These are phyloP conservation scores for Coccomyxa sp. DNA, from an alignment of 139 green algal genomes.

Conservation along the genomic window DNA sequence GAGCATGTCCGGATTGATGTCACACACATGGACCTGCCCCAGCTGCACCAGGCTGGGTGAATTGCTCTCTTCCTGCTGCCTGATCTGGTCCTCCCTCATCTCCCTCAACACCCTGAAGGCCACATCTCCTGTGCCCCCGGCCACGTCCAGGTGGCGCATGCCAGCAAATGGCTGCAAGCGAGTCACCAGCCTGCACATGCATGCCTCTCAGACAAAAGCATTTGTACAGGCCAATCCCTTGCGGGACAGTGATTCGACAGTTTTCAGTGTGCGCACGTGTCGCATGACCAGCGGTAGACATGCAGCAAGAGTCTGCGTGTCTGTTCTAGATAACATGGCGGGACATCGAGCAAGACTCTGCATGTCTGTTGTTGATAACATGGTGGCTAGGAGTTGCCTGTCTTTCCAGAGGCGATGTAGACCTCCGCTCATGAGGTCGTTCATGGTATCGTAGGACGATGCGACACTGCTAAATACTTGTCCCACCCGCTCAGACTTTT, in stretches of 20 bases:
- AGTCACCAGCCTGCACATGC: slow-evolving; percentile 59
- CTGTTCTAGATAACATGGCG: no score
- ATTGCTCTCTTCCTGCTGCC: not conserved
- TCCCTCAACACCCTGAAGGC: slow-evolving; percentile 73
- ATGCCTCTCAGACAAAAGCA: not conserved
- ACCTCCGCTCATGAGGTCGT: slow-evolving; percentile 97
- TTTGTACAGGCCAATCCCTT: not conserved
- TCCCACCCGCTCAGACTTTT: slow-evolving; percentile 74
- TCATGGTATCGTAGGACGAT: slow-evolving; percentile 95
- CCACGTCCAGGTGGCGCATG: slow-evolving; percentile 94
- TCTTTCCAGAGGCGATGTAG: slow-evolving; percentile 98
- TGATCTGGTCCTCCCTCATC: slow-evolving; percentile 26
- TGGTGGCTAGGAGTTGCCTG: slow-evolving; percentile 25
- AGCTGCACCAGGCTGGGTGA: not conserved
- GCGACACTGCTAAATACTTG: slow-evolving; percentile 92
- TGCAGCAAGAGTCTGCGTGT: no score
- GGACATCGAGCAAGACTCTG: no score
- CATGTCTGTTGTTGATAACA: no score
- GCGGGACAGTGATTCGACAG: not conserved
- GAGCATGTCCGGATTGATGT: slow-evolving; percentile 97
- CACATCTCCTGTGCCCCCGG: slow-evolving; percentile 94
- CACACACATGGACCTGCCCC: slow-evolving; percentile 69
- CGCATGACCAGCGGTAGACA: no score
- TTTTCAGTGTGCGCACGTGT: not conserved
- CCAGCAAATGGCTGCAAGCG: slow-evolving; percentile 75